phyloP scores from a whole-genome alignment of 2,329 filamentous ascomycete genomes.

The Sclerotinia subarctica region DNA sequence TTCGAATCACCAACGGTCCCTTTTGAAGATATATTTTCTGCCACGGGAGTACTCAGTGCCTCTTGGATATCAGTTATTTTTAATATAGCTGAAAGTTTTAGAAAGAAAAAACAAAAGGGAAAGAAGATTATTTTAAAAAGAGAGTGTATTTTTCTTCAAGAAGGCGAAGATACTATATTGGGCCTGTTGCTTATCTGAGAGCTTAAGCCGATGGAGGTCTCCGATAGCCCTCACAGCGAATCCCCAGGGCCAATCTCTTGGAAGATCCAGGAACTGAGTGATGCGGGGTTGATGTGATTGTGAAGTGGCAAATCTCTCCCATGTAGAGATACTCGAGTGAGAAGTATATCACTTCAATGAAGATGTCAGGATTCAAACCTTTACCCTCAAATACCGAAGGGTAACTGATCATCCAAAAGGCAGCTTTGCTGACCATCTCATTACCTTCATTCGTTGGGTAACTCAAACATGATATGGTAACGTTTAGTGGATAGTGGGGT shows the following conservation, averaged over 20 bases:
- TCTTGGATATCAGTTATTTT: background rate
- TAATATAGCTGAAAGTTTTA: background rate
- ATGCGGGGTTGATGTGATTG: slow-evolving; percentile 16
- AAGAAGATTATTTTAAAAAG: background rate
- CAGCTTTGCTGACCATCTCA: slow-evolving; percentile 19
- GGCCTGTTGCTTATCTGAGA: slow-evolving; percentile 16
- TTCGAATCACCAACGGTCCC: background rate
- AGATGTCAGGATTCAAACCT: background rate
- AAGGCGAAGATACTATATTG: slow-evolving; percentile 14
- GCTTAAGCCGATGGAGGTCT: slow-evolving; percentile 17
- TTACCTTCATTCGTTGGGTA: slow-evolving; percentile 24
- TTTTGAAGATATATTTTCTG: background rate
- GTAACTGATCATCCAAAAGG: background rate
- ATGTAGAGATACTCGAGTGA: background rate
- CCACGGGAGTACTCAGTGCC: background rate
- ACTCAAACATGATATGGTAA: slow-evolving; percentile 24
- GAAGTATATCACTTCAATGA: background rate
- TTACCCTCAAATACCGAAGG: background rate
- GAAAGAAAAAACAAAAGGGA: background rate
- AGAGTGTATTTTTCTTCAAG: background rate
- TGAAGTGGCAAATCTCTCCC: background rate
- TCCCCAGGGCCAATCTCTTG: background rate
- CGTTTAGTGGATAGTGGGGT: slow-evolving; percentile 18
- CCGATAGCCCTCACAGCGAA: slow-evolving; percentile 12
- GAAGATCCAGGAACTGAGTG: background rate